These are phyloP conservation scores for Aspergillus carlsbadensis DNA, from an alignment of 495 filamentous ascomycete species.

Conservation along the genomic window DNA sequence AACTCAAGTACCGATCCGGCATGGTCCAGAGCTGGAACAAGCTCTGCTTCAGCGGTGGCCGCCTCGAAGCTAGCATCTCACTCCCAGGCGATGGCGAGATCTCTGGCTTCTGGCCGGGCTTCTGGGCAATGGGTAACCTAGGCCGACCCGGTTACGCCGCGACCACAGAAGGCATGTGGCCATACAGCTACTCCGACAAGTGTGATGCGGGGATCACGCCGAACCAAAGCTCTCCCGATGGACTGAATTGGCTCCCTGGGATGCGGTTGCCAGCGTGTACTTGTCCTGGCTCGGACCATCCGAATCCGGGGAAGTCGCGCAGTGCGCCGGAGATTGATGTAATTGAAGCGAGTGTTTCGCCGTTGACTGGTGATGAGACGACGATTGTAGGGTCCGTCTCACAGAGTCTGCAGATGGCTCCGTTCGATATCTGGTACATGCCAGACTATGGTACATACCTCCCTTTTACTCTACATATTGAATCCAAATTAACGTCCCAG, in stretches of 20 bases:
- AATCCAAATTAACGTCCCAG: constrained; percentile 22
- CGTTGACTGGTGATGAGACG: constrained; percentile 47
- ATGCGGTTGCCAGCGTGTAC: constrained; percentile 74
- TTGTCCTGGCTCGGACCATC: constrained; percentile 65
- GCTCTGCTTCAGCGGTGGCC: constrained; percentile 73
- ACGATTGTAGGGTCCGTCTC: constrained; percentile 60
- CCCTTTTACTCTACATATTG: too few species aligned
- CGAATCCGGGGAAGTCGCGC: constrained; percentile 65
- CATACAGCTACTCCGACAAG: constrained; percentile 70
- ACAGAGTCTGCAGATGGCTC: constrained; percentile 71
- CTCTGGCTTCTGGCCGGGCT: constrained; percentile 76
- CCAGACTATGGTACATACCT: constrained; percentile 70
- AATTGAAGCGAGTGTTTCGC: constrained; percentile 64
- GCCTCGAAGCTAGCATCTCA: constrained; percentile 75
- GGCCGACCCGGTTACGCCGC: constrained; percentile 68
- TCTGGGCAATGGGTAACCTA: constrained; percentile 79
- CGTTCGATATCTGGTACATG: constrained; percentile 75
- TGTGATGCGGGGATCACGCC: constrained; percentile 76
- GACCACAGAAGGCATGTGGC: constrained; percentile 75
- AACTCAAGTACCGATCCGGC: constrained; percentile 70
- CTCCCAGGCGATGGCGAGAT: constrained; percentile 68
- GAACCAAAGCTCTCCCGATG: constrained; percentile 71
- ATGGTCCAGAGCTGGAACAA: constrained; percentile 85
- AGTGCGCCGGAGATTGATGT: constrained; percentile 77
- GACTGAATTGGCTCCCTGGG: constrained; percentile 67